These are phyloP conservation scores for Monilinia vaccinii-corymbosi DNA, from an alignment of 2,329 filamentous ascomycete species.

Conservation along the genomic window DNA sequence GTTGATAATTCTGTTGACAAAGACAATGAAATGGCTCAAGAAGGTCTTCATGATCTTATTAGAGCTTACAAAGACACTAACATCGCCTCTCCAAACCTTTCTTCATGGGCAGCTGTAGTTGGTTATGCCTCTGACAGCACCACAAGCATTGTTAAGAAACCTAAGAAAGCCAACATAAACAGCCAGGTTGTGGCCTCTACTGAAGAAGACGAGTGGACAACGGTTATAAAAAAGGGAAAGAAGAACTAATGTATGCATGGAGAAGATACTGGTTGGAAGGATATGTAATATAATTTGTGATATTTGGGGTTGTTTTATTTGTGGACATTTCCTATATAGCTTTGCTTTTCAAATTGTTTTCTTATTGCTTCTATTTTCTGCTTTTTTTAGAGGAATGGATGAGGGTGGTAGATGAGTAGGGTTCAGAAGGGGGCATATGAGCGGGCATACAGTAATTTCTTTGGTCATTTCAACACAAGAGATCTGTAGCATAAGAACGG, in stretches of 20 bases:
- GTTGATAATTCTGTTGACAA: neutral
- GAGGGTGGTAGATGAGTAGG: neutral
- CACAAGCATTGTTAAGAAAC: neutral
- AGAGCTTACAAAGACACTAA: neutral
- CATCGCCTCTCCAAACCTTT: neutral
- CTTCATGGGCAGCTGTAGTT: neutral
- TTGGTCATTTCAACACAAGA: neutral
- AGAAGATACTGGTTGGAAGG: neutral
- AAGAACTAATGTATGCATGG: neutral
- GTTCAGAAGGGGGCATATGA: neutral
- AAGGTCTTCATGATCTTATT: neutral
- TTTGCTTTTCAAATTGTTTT: neutral
- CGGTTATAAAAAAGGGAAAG: constrained; percentile 4
- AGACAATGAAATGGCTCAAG: neutral
- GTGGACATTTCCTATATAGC: neutral
- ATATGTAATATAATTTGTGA: neutral
- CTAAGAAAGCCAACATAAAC: neutral
- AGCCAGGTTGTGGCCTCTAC: neutral
- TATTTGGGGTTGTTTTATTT: neutral
- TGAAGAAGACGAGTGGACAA: constrained; percentile 1
- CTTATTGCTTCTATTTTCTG: neutral
- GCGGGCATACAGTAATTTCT: neutral
- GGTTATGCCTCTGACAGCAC: neutral
- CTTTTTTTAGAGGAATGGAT: neutral
- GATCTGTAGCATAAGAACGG: neutral